These are phyloP conservation scores for Panaeolus papilionaceus DNA, from an alignment of 768 basidiomycete genomes.

Conservation along the genomic window DNA sequence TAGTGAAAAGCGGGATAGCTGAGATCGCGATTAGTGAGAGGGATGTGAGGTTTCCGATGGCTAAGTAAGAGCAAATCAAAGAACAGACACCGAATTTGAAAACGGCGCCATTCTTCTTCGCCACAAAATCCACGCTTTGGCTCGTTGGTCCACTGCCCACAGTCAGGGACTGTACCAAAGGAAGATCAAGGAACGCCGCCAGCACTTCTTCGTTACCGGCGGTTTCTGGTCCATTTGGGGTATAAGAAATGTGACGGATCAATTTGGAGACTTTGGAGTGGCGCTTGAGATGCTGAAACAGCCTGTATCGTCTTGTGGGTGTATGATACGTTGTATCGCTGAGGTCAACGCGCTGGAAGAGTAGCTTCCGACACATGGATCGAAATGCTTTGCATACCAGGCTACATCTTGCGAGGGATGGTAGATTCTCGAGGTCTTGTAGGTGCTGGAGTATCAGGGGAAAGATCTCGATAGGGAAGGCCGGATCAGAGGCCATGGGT, in stretches of 20 bases:
- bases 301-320: not conserved
- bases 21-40: not conserved
- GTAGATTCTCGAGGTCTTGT: not conserved
- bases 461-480: not conserved
- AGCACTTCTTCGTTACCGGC: not conserved
- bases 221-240: not conserved
- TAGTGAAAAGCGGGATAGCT: not conserved
- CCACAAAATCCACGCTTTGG: not conserved
- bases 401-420: not conserved
- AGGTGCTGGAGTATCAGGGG: not conserved
- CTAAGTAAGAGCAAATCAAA: not conserved
- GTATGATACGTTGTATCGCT: not conserved
- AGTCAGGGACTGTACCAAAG: not conserved
- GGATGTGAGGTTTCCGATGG: constrained; percentile 11
- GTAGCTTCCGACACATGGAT: not conserved
- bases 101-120: too few species aligned
- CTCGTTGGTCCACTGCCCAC: not conserved
- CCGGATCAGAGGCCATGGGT: not conserved
- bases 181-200: not conserved
- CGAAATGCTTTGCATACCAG: not conserved
- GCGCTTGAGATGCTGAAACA: not conserved
- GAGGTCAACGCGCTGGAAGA: not conserved
- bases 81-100: not conserved
- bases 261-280: not conserved
- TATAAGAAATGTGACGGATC: not conserved